Evolutionary conservation across 1,284 basidiomycete genomes (phyloP).

Genomic region (Ceratobasidium sp.): DNA sequence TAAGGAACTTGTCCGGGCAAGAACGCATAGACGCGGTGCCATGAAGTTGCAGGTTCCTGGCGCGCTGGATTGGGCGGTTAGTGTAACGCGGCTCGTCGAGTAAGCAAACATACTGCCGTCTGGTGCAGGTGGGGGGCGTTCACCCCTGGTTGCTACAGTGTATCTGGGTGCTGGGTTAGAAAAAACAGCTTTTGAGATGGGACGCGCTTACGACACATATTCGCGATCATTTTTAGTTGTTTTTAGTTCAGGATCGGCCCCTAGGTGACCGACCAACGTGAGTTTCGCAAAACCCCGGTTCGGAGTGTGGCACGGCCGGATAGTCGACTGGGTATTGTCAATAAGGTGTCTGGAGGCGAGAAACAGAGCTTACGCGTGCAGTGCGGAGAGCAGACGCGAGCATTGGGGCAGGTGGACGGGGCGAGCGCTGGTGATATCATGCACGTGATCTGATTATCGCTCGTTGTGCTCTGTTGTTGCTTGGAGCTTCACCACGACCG

Average conservation of each 20-base stretch:
- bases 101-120: constrained; percentile 65
- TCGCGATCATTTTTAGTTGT: constrained; percentile 78
- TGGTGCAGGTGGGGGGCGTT: constrained; percentile 67
- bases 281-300: constrained; percentile 71
- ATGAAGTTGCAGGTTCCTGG: constrained; percentile 68
- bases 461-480: constrained; percentile 21
- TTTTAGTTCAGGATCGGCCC: constrained; percentile 75
- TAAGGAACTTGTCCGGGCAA: constrained; percentile 67
- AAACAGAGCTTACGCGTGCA: constrained; percentile 31
- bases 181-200: constrained; percentile 55
- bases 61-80: constrained; percentile 61
- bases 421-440: background rate
- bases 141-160: constrained; percentile 74
- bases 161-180: constrained; percentile 58
- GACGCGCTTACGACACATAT: constrained; percentile 72
- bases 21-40: constrained; percentile 82
- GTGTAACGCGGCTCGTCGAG: background rate
- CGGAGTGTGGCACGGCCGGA: background rate
- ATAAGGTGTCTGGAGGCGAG: background rate
- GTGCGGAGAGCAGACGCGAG: constrained; percentile 30
- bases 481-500: background rate
- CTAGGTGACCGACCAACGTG: constrained; percentile 78
- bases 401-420: constrained; percentile 17
- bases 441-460: constrained; percentile 41
- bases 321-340: constrained; percentile 3